A percentile compares a stretch with the other conserved stretches of the same genome.
phyloP scores from a whole-genome alignment of 2,329 filamentous ascomycete genomes.

The Cladophialophora psammophila region DNA sequence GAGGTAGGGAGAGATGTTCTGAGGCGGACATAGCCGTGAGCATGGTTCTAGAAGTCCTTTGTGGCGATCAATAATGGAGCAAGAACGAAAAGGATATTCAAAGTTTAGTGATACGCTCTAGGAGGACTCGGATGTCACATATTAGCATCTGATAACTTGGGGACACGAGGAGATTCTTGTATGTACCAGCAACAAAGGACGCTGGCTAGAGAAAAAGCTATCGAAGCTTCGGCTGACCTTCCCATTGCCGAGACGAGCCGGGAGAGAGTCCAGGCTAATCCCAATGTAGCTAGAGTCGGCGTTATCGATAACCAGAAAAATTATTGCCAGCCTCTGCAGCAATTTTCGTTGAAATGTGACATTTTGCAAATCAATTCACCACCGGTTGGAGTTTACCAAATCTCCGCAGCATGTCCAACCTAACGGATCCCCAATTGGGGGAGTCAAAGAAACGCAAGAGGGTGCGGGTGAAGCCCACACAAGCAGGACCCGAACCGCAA shows the following conservation, averaged over 20 bases:
- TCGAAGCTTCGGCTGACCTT: not conserved
- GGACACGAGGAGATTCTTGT: not conserved
- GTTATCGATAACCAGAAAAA: slow-evolving; percentile 22
- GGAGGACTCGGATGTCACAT: not conserved
- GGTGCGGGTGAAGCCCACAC: slow-evolving; percentile 48
- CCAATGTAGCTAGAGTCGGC: not conserved
- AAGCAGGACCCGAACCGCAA: slow-evolving; percentile 33
- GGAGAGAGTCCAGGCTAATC: not conserved
- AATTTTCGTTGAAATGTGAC: not conserved
- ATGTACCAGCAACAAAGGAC: not conserved
- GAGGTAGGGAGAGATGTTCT: no score
- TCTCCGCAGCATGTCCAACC: slow-evolving; percentile 3
- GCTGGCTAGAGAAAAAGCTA: not conserved
- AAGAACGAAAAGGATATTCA: no score
- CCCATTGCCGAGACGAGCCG: not conserved
- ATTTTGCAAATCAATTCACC: not conserved
- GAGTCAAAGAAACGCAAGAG: slow-evolving; percentile 55
- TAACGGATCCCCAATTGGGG: slow-evolving; percentile 26
- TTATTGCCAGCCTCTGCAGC: slow-evolving; percentile 5
- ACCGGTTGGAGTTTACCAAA: not conserved
- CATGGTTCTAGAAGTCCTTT: no score
- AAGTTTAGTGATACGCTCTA: no score
- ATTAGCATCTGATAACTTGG: not conserved
- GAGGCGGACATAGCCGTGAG: no score
- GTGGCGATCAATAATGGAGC: no score